These are phyloP conservation scores for Candolleomyces efflorescens DNA, from an alignment of 768 basidiomycete species.

Conservation along the genomic window DNA sequence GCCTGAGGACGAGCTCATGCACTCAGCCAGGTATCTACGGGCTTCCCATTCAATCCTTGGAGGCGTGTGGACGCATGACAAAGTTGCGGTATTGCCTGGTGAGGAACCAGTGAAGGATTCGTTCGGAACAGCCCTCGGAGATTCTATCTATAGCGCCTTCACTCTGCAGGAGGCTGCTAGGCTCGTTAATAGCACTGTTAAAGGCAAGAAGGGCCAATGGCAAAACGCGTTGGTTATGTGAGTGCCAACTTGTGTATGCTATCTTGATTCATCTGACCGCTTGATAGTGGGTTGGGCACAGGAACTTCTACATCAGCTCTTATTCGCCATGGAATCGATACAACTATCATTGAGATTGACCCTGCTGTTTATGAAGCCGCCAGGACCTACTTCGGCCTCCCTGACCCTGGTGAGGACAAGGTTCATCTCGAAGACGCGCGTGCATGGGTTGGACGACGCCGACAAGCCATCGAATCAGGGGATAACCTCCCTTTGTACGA, in stretches of 20 bases:
- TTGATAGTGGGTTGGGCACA: slow-evolving; percentile 75
- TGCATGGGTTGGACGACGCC: slow-evolving; percentile 52
- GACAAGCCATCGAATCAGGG: slow-evolving; percentile 20
- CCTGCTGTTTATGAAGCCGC: slow-evolving; percentile 86
- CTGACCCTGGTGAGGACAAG: slow-evolving; percentile 50
- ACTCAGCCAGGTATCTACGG: slow-evolving; percentile 57
- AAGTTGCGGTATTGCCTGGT: slow-evolving; percentile 31
- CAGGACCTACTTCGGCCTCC: slow-evolving; percentile 73
- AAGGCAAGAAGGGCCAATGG: slow-evolving; percentile 27
- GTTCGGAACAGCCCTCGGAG: slow-evolving; percentile 53
- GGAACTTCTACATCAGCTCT: slow-evolving; percentile 81
- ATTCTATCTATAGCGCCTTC: slow-evolving; percentile 83
- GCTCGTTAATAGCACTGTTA: slow-evolving; percentile 52
- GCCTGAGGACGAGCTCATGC: slow-evolving; percentile 30
- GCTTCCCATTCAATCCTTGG: slow-evolving; percentile 64
- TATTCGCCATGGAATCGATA: slow-evolving; percentile 58
- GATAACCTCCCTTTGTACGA: slow-evolving; percentile 46
- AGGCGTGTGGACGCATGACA: slow-evolving; percentile 74
- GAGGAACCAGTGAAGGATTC: slow-evolving; percentile 44
- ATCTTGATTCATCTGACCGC: slow-evolving; percentile 9
- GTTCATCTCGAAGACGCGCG: slow-evolving; percentile 80
- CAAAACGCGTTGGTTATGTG: slow-evolving; percentile 73
- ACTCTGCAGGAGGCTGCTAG: slow-evolving; percentile 83
- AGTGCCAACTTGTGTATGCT: slow-evolving; percentile 16
- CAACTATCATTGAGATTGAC: slow-evolving; percentile 91